A percentile compares a stretch with the other conserved stretches of the same genome.
phyloP scores from a whole-genome alignment of 768 basidiomycete genomes.

The Termitomyces titanicus region DNA sequence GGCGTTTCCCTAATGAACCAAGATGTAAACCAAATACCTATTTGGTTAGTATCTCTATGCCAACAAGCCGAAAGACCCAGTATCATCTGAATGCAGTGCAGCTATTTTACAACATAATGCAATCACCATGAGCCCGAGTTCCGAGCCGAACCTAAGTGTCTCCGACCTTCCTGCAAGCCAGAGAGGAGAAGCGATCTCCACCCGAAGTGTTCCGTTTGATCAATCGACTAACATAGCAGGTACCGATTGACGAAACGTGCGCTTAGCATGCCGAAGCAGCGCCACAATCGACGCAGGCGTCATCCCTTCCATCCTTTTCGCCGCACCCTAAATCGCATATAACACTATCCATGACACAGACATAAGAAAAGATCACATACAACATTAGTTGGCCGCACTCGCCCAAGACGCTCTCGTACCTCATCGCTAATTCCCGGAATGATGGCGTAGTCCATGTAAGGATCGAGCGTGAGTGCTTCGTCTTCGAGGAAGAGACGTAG shows the following conservation, averaged over 20 bases:
- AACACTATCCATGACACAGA: neutral
- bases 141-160: too few species aligned
- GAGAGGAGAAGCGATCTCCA: neutral
- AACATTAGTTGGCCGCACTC: constrained; percentile 47
- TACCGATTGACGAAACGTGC: constrained; percentile 24
- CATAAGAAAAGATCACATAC: neutral
- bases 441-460: constrained; percentile 61
- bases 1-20: too few species aligned
- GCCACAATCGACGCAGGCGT: constrained; percentile 74
- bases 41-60: too few species aligned
- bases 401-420: constrained; percentile 60
- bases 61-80: too few species aligned
- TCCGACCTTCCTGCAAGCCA: too few species aligned
- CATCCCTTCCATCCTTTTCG: constrained; percentile 92
- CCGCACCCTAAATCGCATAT: constrained; percentile 61
- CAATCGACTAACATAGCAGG: neutral
- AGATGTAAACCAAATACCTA: too few species aligned
- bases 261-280: constrained; percentile 62
- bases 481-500: constrained; percentile 71
- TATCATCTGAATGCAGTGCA: too few species aligned
- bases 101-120: too few species aligned
- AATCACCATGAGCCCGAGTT: too few species aligned
- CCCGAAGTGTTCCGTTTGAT: neutral
- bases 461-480: constrained; percentile 67
- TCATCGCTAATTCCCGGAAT: constrained; percentile 75